Base-by-base conservation (phyloP, 2,329 filamentous ascomycete species). In the Epichloe uncinata region DNA sequence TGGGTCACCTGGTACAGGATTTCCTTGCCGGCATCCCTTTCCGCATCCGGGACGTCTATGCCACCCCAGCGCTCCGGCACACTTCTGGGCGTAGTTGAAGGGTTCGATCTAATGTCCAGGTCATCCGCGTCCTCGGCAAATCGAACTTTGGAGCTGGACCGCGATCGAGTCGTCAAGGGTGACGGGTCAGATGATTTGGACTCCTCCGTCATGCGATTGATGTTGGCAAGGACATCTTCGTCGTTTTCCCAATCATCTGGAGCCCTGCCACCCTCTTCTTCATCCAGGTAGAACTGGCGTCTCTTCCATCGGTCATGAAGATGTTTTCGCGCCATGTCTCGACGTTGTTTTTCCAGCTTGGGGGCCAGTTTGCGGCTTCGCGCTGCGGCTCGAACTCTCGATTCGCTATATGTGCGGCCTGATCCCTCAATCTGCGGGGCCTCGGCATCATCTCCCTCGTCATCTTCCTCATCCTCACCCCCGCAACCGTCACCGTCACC, bases 1-100 rank as follows among this genome's bases (percentile, higher is more conserved):
- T 96, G 89, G 0, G 87, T 89, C 34, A 94, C 82, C 63, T 95
- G 87, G 60, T 95, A 96, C 1, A 97, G 71, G 4, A 96, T 85
- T 61, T 97, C 88, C 57, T 85, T 87, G 37, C 87, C 88, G 5
- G 87, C 82, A 63, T 95, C 89, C 52, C 77, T 78, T 63, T 95
- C 89, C 1, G 84, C 82, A 56, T 86, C 81, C 1, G 86, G 85
- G 15, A 94, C 82, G 48, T 88, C 85, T 64, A 87, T 83, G 16
- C 84, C 84, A 45, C 83, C 84, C 82, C 83, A 88, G 51, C 84
- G 75, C 63, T 90, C 84, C 12, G 84, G 80, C 8, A 85, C 73
- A 59, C 79, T 84, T 43, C 81, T 73, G 3, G 85, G 87, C 1
- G 85, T 87, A 0, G 82, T 82, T 5, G 84, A 87, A 1, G 75